These are phyloP conservation scores for Hanseniaspora lachancei DNA, from an alignment of 805 yeast genomes.

Conservation along the genomic window DNA sequence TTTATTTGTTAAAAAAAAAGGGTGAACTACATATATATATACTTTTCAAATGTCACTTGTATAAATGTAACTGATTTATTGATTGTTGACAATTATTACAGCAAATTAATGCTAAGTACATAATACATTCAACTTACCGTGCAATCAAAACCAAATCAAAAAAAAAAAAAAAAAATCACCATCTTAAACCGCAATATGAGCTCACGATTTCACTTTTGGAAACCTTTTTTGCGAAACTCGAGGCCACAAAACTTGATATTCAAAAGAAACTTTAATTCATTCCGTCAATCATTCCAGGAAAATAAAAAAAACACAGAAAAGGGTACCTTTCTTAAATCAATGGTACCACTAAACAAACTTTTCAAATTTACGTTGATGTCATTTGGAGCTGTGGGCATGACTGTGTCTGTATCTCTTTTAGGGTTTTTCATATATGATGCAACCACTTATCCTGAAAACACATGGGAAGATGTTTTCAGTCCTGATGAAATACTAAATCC, in stretches of 20 bases:
- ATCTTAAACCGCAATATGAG: not conserved
- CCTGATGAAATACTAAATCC: slow-evolving; percentile 44
- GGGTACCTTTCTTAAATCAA: slow-evolving; percentile 14
- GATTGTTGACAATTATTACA: no score
- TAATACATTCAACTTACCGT: no score
- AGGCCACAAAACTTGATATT: not conserved
- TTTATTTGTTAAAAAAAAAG: no score
- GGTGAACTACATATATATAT: no score
- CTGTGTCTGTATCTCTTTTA: slow-evolving; percentile 31
- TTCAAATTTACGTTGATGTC: slow-evolving; percentile 23
- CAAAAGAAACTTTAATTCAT: not conserved
- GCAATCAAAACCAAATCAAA: not conserved
- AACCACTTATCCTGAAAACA: slow-evolving; percentile 43
- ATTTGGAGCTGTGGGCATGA: slow-evolving; percentile 34
- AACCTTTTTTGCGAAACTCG: not conserved
- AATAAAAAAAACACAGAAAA: slow-evolving; percentile 19
- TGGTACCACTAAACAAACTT: slow-evolving; percentile 27
- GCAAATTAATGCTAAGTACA: no score
- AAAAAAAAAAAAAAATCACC: not conserved
- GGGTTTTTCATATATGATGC: slow-evolving; percentile 53
- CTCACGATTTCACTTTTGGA: not conserved
- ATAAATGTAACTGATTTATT: no score
- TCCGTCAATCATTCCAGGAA: slow-evolving; percentile 4
- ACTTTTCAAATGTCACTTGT: no score
- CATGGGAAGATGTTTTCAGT: slow-evolving; percentile 35